phyloP scores from a whole-genome alignment of 257 asterid genomes.

The Solanum pinnatisectum region DNA sequence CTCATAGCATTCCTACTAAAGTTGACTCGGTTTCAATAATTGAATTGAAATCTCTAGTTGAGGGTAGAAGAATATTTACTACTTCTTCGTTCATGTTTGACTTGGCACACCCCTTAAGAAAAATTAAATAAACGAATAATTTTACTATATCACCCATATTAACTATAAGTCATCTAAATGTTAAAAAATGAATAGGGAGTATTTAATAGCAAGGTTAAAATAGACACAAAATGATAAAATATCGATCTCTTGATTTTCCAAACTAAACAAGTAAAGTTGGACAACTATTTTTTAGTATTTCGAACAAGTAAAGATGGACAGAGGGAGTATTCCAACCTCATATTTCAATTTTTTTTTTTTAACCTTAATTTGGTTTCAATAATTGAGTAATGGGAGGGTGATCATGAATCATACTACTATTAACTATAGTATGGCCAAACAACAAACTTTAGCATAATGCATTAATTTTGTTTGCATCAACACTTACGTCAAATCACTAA shows the following conservation, averaged over 20 bases:
- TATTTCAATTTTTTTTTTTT: too few species aligned
- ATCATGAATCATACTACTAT: background rate
- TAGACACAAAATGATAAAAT: too few species aligned
- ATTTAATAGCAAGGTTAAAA: too few species aligned
- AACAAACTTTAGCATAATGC: background rate
- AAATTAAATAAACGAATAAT: too few species aligned
- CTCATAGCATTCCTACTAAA: background rate
- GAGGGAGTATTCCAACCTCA: background rate
- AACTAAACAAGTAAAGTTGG: background rate
- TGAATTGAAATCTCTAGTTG: background rate
- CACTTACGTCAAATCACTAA: conserved; percentile 21
- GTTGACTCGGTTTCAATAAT: background rate
- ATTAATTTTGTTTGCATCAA: conserved; percentile 20
- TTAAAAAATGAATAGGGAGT: too few species aligned
- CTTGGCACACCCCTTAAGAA: too few species aligned
- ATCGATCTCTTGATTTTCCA: too few species aligned
- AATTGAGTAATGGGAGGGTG: background rate
- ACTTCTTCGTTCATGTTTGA: background rate
- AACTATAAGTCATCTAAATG: too few species aligned
- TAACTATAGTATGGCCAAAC: background rate
- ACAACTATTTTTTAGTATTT: background rate
- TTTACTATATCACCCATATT: too few species aligned
- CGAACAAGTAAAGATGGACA: accelerated
- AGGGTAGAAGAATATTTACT: background rate
- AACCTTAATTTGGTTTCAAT: background rate